These are phyloP conservation scores for Penicillium hordei DNA, from an alignment of 2,329 filamentous ascomycete genomes.

Conservation along the genomic window DNA sequence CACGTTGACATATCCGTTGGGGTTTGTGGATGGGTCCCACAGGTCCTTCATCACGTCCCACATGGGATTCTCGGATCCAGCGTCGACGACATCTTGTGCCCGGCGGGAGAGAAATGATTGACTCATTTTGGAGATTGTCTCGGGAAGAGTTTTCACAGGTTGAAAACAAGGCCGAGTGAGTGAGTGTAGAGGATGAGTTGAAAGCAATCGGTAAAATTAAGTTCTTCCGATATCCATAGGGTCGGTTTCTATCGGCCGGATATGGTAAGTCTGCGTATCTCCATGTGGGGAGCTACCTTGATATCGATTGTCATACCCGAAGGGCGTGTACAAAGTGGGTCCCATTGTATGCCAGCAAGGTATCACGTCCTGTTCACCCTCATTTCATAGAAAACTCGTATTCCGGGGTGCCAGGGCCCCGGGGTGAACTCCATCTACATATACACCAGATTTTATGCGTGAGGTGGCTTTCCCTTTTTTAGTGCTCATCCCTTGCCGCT, in stretches of 20 bases:
- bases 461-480: too few relatives aligned
- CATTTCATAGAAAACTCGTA: neutral
- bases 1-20: slow-evolving; percentile 50
- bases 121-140: neutral
- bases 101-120: slow-evolving; percentile 13
- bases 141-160: neutral
- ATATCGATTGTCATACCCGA: neutral
- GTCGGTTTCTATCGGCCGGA: neutral
- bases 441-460: too few relatives aligned
- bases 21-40: slow-evolving; percentile 42
- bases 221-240: neutral
- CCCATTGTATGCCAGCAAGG: too few relatives aligned
- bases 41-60: slow-evolving; percentile 50
- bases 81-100: slow-evolving; percentile 15
- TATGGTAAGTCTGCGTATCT: neutral
- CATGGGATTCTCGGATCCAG: slow-evolving; percentile 26
- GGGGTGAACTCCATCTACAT: neutral
- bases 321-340: neutral
- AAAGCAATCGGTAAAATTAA: too few relatives aligned
- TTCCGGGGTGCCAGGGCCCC: neutral
- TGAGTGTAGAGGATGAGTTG: neutral
- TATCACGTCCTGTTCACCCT: neutral
- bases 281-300: neutral
- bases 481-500: too few relatives aligned
- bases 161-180: neutral